These are phyloP conservation scores for Aspergillus diversus DNA, from an alignment of 495 filamentous ascomycete species.

Conservation along the genomic window DNA sequence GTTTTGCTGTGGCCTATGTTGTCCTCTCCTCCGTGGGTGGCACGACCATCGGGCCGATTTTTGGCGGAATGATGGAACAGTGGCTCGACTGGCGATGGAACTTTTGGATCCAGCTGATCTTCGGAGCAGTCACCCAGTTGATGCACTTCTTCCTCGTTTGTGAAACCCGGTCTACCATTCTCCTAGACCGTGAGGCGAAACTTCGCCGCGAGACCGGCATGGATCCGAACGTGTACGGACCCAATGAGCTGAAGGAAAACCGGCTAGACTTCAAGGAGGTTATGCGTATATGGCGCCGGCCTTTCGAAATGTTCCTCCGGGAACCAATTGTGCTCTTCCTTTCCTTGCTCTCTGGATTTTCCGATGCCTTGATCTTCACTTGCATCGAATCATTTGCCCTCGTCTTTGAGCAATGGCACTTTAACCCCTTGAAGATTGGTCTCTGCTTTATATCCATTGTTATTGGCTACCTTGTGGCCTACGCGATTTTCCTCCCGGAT, in stretches of 20 bases:
- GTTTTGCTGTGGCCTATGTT: constrained; percentile 68
- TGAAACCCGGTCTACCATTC: constrained; percentile 68
- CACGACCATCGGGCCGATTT: constrained; percentile 74
- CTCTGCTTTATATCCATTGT: constrained; percentile 67
- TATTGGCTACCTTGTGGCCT: constrained; percentile 68
- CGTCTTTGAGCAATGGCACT: constrained; percentile 68
- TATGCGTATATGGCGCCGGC: constrained; percentile 65
- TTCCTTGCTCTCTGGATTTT: constrained; percentile 75
- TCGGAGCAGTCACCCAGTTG: constrained; percentile 67
- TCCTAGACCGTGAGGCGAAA: constrained; percentile 69
- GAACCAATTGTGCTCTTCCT: constrained; percentile 76
- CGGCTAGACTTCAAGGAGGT: constrained; percentile 60
- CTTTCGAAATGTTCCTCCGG: constrained; percentile 77
- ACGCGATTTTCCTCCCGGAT: constrained; percentile 64
- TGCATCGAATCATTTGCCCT: constrained; percentile 70
- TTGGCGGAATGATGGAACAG: constrained; percentile 75
- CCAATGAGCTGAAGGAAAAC: constrained; percentile 57
- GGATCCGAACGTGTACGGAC: constrained; percentile 60
- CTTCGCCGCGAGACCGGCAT: constrained; percentile 62
- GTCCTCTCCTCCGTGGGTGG: constrained; percentile 78
- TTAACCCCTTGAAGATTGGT: constrained; percentile 57
- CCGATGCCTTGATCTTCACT: constrained; percentile 81
- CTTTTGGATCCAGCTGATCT: constrained; percentile 81
- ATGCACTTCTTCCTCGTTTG: constrained; percentile 69
- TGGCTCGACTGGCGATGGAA: constrained; percentile 74